These are phyloP conservation scores for Chlorencoelia australis DNA, from an alignment of 2,329 filamentous ascomycete genomes.

Conservation along the genomic window DNA sequence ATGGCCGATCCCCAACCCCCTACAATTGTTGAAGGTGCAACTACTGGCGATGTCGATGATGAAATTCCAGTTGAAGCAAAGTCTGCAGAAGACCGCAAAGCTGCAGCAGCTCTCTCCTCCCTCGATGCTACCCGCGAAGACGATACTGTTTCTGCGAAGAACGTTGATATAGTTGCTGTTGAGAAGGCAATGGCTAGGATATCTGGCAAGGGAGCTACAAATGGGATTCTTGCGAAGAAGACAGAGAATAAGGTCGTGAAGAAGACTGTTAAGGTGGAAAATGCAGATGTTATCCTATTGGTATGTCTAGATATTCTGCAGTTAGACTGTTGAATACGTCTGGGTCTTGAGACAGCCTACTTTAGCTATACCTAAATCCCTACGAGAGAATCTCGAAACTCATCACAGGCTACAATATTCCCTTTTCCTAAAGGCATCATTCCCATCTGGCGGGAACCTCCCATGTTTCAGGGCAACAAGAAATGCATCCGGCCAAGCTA, in stretches of 20 bases:
- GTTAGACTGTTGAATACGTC: too few species aligned
- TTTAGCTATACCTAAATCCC: too few species aligned
- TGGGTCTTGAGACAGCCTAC: too few species aligned
- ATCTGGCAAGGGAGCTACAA: conserved; percentile 27
- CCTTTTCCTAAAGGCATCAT: too few species aligned
- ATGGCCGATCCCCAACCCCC: conserved; percentile 57
- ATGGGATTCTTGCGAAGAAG: conserved; percentile 29
- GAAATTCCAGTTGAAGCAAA: conserved; percentile 43
- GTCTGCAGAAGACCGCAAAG: conserved; percentile 68
- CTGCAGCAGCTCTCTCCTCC: conserved; percentile 60
- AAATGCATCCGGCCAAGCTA: too few species aligned
- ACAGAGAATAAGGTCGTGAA: conserved; percentile 41
- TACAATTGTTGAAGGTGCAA: conserved; percentile 48
- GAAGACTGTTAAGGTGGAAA: conserved; percentile 61
- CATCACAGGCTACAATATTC: too few species aligned
- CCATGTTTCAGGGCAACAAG: too few species aligned
- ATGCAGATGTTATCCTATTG: conserved; percentile 59
- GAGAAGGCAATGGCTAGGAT: conserved; percentile 63
- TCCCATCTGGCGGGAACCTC: too few species aligned
- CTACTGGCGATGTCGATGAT: conserved; percentile 47
- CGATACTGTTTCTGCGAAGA: conserved; percentile 35
- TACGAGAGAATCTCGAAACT: too few species aligned
- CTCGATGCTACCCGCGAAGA: conserved; percentile 46
- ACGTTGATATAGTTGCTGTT: conserved; percentile 59
- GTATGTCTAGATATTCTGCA: too few species aligned